Conservation (phyloP, 2,329 filamentous ascomycete species). For the Phialophora tarda region DNA sequence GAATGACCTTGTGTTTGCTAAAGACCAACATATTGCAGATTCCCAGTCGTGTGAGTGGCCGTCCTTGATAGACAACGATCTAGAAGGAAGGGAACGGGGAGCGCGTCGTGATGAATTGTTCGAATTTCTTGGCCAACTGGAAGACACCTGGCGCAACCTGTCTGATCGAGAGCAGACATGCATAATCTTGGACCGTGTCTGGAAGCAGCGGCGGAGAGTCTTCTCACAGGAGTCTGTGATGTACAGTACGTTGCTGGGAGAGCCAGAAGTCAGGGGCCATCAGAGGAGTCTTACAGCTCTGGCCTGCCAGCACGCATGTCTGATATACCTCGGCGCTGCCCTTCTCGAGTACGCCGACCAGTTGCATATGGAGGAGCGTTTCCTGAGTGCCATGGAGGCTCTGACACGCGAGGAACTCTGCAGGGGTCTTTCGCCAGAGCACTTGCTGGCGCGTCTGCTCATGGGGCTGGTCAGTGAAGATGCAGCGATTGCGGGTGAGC, state of each 20-base stretch:
- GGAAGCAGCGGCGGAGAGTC: neutral
- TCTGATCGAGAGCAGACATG: neutral
- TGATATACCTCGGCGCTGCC: neutral
- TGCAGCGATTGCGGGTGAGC: neutral
- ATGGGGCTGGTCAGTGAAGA: slow-evolving; percentile 2
- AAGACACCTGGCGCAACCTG: neutral
- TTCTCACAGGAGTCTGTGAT: slow-evolving; percentile 3
- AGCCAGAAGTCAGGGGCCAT: neutral
- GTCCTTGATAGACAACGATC: neutral
- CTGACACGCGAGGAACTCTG: neutral
- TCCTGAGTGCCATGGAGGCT: neutral
- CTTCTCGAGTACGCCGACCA: slow-evolving; percentile 1
- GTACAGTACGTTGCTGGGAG: neutral
- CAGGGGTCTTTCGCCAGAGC: neutral
- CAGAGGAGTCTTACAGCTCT: neutral
- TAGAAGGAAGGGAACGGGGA: neutral
- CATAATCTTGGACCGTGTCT: neutral
- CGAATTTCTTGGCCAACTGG: slow-evolving; percentile 9
- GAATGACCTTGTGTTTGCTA: slow-evolving; percentile 13
- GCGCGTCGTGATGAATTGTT: neutral
- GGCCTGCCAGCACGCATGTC: neutral
- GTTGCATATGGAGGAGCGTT: neutral
- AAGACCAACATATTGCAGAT: neutral
- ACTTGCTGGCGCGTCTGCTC: neutral
- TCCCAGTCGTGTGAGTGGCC: neutral